Conservation (phyloP, 2,329 filamentous ascomycete species). For the Fusarium beomiforme region DNA sequence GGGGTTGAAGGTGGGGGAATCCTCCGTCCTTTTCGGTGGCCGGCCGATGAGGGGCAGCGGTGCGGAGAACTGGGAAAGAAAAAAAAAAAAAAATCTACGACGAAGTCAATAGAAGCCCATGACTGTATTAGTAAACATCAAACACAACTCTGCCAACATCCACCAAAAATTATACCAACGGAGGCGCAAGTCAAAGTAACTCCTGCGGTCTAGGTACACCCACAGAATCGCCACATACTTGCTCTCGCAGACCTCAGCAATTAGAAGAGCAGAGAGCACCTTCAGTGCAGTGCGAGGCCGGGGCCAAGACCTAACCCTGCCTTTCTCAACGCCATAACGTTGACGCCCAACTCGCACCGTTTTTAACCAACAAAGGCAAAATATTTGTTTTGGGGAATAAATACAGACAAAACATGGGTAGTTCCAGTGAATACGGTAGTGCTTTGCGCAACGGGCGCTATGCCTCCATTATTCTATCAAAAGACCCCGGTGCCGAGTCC, state of each 20-base stretch:
- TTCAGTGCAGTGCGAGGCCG: background rate
- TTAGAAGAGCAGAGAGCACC: background rate
- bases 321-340: constrained; percentile 13
- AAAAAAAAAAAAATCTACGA: constrained; percentile 20
- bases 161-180: constrained; percentile 16
- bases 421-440: constrained; percentile 17
- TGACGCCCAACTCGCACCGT: constrained; percentile 20
- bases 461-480: constrained; percentile 38
- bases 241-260: background rate
- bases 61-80: constrained; percentile 28
- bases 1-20: constrained; percentile 11
- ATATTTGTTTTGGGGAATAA: background rate
- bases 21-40: constrained; percentile 26
- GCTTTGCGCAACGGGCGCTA: constrained; percentile 41
- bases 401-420: constrained; percentile 5
- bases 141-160: constrained; percentile 33
- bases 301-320: constrained; percentile 38
- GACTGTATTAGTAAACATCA: constrained; percentile 32
- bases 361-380: background rate
- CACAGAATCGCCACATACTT: background rate
- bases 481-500: constrained; percentile 9
- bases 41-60: constrained; percentile 28
- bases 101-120: constrained; percentile 26
- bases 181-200: background rate
- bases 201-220: background rate